Conservation (phyloP, 1,284 basidiomycete species). For the Meira nashicola region DNA sequence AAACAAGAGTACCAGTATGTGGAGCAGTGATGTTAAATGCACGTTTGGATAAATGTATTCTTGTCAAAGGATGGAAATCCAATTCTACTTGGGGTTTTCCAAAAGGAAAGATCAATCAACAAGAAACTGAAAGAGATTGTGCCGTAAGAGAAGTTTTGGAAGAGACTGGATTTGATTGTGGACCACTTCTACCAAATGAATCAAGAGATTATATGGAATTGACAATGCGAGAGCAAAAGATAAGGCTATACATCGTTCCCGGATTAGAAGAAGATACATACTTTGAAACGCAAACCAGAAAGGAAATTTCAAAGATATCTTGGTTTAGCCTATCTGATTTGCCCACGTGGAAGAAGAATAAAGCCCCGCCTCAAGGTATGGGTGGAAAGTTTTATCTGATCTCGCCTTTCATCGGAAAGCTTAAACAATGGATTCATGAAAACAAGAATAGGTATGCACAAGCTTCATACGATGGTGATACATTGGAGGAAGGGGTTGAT, state of each 20-base stretch:
- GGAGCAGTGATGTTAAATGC: slow-evolving; percentile 80
- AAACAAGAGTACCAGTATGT: slow-evolving; percentile 96
- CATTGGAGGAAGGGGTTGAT: not conserved
- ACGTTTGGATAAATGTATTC: slow-evolving; percentile 23
- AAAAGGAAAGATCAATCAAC: slow-evolving; percentile 98
- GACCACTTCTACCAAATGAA: slow-evolving; percentile 31
- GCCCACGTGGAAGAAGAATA: slow-evolving; percentile 85
- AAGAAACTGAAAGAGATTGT: slow-evolving; percentile 56
- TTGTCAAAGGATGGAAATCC: slow-evolving; percentile 90
- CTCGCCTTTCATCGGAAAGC: slow-evolving; percentile 72
- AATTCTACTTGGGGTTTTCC: slow-evolving; percentile 97
- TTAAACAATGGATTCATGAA: slow-evolving; percentile 48
- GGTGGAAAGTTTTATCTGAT: slow-evolving; percentile 87
- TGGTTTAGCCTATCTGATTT: slow-evolving; percentile 89
- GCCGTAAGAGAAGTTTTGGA: slow-evolving; percentile 60
- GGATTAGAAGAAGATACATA: slow-evolving; percentile 82
- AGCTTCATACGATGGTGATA: not conserved
- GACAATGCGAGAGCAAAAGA: slow-evolving; percentile 79
- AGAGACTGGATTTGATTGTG: slow-evolving; percentile 51
- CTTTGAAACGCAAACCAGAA: slow-evolving; percentile 89
- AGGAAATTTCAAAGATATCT: slow-evolving; percentile 97
- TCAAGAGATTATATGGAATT: slow-evolving; percentile 69
- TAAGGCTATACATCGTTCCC: slow-evolving; percentile 86
- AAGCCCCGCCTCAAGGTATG: slow-evolving; percentile 56
- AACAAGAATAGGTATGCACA: slow-evolving; percentile 27